Evolutionary conservation across 495 filamentous ascomycete genomes (phyloP).

Genomic region (Penicillium herquei): DNA sequence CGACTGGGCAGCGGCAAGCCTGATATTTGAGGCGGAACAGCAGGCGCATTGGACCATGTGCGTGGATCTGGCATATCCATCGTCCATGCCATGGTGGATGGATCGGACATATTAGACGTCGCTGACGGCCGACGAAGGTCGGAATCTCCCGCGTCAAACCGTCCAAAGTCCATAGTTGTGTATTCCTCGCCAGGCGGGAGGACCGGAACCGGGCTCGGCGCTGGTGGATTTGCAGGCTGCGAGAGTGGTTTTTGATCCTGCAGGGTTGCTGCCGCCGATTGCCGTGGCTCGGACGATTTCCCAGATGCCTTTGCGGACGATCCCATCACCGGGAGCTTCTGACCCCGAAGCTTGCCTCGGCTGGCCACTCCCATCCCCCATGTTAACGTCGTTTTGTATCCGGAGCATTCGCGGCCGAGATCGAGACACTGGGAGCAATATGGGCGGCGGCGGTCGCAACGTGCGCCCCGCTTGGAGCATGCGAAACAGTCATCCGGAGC

Average conservation of each 20-base stretch:
- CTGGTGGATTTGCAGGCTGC: constrained; percentile 14
- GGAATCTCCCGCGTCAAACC: constrained; percentile 1
- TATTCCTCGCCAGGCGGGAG: constrained; percentile 3
- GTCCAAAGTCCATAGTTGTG: constrained; percentile 1
- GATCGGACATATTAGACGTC: constrained; percentile 14
- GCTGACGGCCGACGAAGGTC: constrained; percentile 5
- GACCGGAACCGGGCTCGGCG: constrained; percentile 5
- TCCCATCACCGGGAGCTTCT: constrained; percentile 74
- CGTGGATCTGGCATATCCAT: constrained; percentile 33
- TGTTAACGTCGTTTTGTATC: constrained; percentile 95
- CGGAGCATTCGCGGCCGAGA: constrained; percentile 86
- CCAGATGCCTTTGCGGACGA: constrained; percentile 20
- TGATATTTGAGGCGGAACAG: constrained; percentile 22
- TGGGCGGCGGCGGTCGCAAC: constrained; percentile 89
- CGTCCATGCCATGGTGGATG: constrained; percentile 21
- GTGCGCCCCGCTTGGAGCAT: constrained; percentile 75
- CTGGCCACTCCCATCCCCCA: constrained; percentile 98
- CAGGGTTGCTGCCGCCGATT: constrained; percentile 13
- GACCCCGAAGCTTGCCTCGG: constrained; percentile 87
- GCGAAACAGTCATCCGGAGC: constrained; percentile 96
- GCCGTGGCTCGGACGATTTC: constrained; percentile 3
- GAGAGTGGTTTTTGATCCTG: constrained; percentile 15
- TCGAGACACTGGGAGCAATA: constrained; percentile 97
- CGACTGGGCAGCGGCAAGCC: constrained; percentile 24
- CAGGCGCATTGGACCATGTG: constrained; percentile 20